A percentile compares a stretch with the other conserved stretches of the same genome.
These are phyloP conservation scores for Juglanconis juglandina DNA, from an alignment of 2,329 filamentous ascomycete genomes.

Conservation along the genomic window DNA sequence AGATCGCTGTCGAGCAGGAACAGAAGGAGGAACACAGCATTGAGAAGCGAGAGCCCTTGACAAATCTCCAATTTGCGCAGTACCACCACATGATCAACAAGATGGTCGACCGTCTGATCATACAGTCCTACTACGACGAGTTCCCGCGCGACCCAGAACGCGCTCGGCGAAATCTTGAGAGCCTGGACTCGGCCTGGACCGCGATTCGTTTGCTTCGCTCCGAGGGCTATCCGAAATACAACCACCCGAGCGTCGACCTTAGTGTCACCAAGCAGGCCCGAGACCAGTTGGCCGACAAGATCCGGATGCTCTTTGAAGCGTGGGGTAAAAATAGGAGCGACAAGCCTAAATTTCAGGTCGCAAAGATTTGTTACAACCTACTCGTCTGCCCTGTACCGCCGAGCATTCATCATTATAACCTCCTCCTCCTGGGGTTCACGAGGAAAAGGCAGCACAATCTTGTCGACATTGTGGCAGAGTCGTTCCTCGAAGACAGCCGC, in stretches of 20 bases:
- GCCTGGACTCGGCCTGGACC: constrained; percentile 29
- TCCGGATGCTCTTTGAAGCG: constrained; percentile 23
- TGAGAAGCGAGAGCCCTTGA: constrained; percentile 20
- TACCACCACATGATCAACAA: constrained; percentile 23
- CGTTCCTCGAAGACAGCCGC: constrained; percentile 42
- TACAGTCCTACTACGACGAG: constrained; percentile 25
- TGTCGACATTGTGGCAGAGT: constrained; percentile 50
- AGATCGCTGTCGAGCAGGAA: constrained; percentile 2
- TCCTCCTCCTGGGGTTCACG: constrained; percentile 64
- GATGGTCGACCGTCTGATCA: constrained; percentile 30
- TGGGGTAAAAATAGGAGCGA: constrained; percentile 25
- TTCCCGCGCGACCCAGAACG: constrained; percentile 20
- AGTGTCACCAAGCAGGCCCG: constrained; percentile 20
- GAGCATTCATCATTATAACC: constrained; percentile 67
- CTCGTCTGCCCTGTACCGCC: constrained; percentile 60
- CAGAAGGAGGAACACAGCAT: constrained; percentile 2
- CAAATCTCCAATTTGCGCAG: constrained; percentile 21
- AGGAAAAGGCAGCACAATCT: constrained; percentile 46
- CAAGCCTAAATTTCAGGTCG: constrained; percentile 29
- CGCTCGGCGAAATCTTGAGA: constrained; percentile 20
- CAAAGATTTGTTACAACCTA: constrained; percentile 63
- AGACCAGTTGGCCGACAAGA: constrained; percentile 22
- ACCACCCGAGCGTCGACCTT: constrained; percentile 22
- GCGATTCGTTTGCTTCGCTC: constrained; percentile 31
- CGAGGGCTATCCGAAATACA: constrained; percentile 32